phyloP scores from a whole-genome alignment of 2,329 filamentous ascomycete species.

The Monosporascus sp. region DNA sequence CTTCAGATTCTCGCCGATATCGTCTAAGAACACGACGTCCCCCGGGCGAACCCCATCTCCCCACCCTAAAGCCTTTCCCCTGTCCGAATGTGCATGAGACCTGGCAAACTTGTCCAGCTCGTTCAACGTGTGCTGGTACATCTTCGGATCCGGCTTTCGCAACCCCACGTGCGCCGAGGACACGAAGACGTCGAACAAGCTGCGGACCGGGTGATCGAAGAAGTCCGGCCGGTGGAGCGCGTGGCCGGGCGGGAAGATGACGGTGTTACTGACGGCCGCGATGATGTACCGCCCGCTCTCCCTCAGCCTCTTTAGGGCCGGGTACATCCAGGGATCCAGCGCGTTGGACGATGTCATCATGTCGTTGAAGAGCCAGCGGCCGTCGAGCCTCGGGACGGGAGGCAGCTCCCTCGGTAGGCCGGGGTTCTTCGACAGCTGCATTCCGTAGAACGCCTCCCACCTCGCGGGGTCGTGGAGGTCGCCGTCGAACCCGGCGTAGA shows the following conservation, averaged over 20 bases:
- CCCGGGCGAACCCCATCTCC: constrained; percentile 47
- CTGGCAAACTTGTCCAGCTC: constrained; percentile 59
- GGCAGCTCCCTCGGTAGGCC: constrained; percentile 41
- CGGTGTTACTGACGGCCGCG: constrained; percentile 83
- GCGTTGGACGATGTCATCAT: constrained; percentile 75
- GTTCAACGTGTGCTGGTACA: constrained; percentile 70
- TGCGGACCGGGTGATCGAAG: constrained; percentile 51
- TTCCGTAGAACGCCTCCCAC: constrained; percentile 63
- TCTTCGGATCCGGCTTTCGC: constrained; percentile 77
- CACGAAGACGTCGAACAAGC: constrained; percentile 80
- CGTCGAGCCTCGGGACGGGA: constrained; percentile 67
- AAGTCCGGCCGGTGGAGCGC: constrained; percentile 53
- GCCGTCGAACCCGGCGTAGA: constrained; percentile 68
- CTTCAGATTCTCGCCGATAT: constrained; percentile 91
- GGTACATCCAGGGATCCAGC: constrained; percentile 84
- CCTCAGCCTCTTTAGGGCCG: constrained; percentile 67
- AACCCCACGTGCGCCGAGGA: constrained; percentile 81
- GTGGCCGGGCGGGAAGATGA: constrained; percentile 75
- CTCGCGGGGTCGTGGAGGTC: constrained; percentile 63
- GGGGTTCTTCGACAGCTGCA: constrained; percentile 36
- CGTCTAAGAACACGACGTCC: constrained; percentile 84
- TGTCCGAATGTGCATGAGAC: constrained; percentile 37
- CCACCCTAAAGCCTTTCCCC: constrained; percentile 38
- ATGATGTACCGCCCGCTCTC: constrained; percentile 62
- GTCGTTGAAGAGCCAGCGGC: constrained; percentile 74